Evolutionary conservation across 140 eudicot species (phyloP), one percentile per base, ranked within the genome.

Genomic region (Ambrosia hybrid): DNA sequence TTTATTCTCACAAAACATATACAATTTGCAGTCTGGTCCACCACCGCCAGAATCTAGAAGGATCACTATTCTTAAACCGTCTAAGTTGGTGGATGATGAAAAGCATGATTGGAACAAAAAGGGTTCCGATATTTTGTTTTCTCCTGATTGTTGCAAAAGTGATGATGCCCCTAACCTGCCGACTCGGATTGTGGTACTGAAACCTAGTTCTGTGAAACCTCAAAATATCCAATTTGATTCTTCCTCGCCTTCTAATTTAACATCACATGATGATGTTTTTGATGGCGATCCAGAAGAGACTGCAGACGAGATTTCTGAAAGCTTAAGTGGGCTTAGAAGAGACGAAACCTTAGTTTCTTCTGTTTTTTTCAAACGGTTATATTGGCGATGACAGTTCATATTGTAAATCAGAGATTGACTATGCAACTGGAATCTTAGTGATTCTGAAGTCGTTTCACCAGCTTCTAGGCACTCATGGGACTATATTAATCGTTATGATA

Each of bases 391-490:
- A 88, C 63, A 94, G 99, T 82, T 94, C 99, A 0, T 91, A 90
- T 68, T 61, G 84, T 72, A 90, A 86, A 82, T 86, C 97, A 21
- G 99, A 94, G 68, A 80, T 77, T 26, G 97, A 94, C 48, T 88
- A 82, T 78, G 87, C 82, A 17, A 78, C 73, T 96, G 85, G 57
- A 79, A 88, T 62, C 81, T 83, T n/a, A 86, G 92, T 80, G 97
- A 90, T 85, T 90, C 99, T 16, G 99, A 94, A 86, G 89, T 51
- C 4, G 80, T 83, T 34, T 88, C 99, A 45, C 97, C 99, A n/a
- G 71, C 75, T 62, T 94, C 96, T 39, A 81, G 95, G 87, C 97
- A 90, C 68, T 94, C 97, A 0, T 94, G 99, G 99, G 99, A 94
- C 67, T 90, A 82, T 76, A 73, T 84, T 15, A 86, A 90, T 70